phyloP scores from a whole-genome alignment of 2,329 filamentous ascomycete species.

The Blumeria graminis region DNA sequence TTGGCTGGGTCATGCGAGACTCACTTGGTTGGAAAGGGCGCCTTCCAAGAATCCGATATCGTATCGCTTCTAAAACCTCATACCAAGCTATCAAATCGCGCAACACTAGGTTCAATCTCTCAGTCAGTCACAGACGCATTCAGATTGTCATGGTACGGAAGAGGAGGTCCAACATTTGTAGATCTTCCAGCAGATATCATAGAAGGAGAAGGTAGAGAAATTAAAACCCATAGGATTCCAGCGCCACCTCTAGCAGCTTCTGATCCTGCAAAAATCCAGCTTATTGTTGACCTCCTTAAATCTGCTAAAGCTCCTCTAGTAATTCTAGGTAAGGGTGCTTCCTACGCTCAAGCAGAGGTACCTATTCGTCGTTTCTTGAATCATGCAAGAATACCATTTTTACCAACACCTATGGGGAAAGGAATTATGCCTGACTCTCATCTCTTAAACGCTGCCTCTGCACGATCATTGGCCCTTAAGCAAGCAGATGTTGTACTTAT shows the following conservation, averaged over 20 bases:
- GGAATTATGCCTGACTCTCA: slow-evolving; percentile 30
- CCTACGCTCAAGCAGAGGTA: slow-evolving; percentile 25
- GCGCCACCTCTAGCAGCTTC: slow-evolving; percentile 20
- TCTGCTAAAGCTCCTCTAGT: slow-evolving; percentile 25
- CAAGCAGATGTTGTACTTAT: slow-evolving; percentile 29
- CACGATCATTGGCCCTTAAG: slow-evolving; percentile 27
- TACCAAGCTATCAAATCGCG: slow-evolving; percentile 25
- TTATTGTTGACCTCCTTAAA: slow-evolving; percentile 21
- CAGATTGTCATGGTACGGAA: slow-evolving; percentile 26
- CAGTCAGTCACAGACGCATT: slow-evolving; percentile 26
- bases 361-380: slow-evolving; percentile 22
- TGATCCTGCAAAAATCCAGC: slow-evolving; percentile 20
- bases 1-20: slow-evolving; percentile 29
- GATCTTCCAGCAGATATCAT: slow-evolving; percentile 32
- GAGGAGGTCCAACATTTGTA: slow-evolving; percentile 27
- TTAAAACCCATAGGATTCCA: slow-evolving; percentile 12
- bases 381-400: slow-evolving; percentile 25
- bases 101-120: slow-evolving; percentile 21
- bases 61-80: slow-evolving; percentile 27
- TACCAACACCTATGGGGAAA: slow-evolving; percentile 34
- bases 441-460: slow-evolving; percentile 25
- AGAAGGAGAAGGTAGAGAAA: slow-evolving; percentile 17
- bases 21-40: slow-evolving; percentile 25
- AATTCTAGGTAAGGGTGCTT: slow-evolving; percentile 30
- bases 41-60: slow-evolving; percentile 32